A percentile compares a stretch with the other conserved stretches of the same genome.
These are phyloP conservation scores for Blepharisma japonicum DNA, from an alignment of 73 alveolate genomes.

Conservation along the genomic window DNA sequence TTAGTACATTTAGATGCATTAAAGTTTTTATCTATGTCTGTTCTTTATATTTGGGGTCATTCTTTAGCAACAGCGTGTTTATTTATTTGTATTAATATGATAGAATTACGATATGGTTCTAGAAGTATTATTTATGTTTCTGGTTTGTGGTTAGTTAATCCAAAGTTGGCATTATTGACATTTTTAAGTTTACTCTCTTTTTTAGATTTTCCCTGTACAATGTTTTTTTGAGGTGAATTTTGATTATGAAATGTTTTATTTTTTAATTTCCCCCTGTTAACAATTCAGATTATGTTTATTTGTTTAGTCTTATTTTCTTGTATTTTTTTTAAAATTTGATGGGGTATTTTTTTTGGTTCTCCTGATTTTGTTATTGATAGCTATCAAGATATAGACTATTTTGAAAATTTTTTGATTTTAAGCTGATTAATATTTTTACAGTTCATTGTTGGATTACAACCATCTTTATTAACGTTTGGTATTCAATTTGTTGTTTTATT, in stretches of 20 bases:
- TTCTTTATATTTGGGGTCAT: not conserved
- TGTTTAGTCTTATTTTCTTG: not conserved
- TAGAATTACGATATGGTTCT: slow-evolving; percentile 7
- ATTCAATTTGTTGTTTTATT: too few species aligned
- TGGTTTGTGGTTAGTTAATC: slow-evolving; percentile 1
- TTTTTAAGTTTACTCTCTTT: not conserved
- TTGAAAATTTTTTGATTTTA: not conserved
- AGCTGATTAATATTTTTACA: not conserved
- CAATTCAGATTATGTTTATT: not conserved
- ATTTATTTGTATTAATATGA: slow-evolving; percentile 1
- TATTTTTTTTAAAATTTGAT: slow-evolving; percentile 29
- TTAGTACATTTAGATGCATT: not conserved
- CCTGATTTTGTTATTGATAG: not conserved
- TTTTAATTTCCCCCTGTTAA: not conserved
- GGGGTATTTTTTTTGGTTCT: slow-evolving; percentile 16
- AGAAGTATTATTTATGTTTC: slow-evolving; percentile 1
- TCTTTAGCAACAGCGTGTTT: not conserved
- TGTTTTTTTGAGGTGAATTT: slow-evolving; percentile 7
- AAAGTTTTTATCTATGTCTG: not conserved
- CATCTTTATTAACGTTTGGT: not conserved
- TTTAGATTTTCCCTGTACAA: slow-evolving; percentile 24
- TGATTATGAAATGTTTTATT: not conserved
- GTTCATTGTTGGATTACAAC: not conserved
- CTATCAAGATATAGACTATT: not conserved
- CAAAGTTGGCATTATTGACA: not conserved